phyloP scores from a whole-genome alignment of 2,329 filamentous ascomycete genomes.

The Cytospora schulzeri region DNA sequence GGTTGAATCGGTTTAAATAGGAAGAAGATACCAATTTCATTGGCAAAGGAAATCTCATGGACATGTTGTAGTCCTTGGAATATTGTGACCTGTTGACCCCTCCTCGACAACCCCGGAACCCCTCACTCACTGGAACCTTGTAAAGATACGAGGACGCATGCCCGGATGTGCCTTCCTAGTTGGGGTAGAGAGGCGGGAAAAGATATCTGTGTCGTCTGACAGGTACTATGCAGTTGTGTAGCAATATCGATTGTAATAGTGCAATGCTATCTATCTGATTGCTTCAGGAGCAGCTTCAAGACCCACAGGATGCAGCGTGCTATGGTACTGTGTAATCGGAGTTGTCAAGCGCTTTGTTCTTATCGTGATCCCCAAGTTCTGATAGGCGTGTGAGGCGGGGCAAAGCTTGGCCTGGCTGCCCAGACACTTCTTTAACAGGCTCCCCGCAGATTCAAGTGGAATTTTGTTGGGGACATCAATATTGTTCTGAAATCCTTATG shows the following conservation, averaged over 20 bases:
- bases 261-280: not conserved
- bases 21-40: slow-evolving; percentile 7
- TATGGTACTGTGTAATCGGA: not conserved
- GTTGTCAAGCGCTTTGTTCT: not conserved
- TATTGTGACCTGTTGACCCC: slow-evolving; percentile 3
- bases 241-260: not conserved
- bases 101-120: slow-evolving; percentile 18
- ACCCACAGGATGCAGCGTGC: not conserved
- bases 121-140: slow-evolving; percentile 1
- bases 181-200: not conserved
- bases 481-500: no score
- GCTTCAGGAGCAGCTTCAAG: not conserved
- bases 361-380: not conserved
- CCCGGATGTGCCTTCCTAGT: slow-evolving; percentile 10
- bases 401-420: not conserved
- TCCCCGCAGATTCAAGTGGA: no score
- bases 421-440: no score
- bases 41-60: slow-evolving; percentile 7
- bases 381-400: not conserved
- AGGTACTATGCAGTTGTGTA: not conserved
- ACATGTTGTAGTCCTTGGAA: slow-evolving; percentile 7
- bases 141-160: not conserved
- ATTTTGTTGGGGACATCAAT: no score
- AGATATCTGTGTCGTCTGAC: not conserved
- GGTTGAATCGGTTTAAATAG: not conserved